A percentile compares a stretch with the other conserved stretches of the same genome.
Evolutionary conservation across 805 yeast species (phyloP).

Genomic region (Candida dajiaensis): DNA sequence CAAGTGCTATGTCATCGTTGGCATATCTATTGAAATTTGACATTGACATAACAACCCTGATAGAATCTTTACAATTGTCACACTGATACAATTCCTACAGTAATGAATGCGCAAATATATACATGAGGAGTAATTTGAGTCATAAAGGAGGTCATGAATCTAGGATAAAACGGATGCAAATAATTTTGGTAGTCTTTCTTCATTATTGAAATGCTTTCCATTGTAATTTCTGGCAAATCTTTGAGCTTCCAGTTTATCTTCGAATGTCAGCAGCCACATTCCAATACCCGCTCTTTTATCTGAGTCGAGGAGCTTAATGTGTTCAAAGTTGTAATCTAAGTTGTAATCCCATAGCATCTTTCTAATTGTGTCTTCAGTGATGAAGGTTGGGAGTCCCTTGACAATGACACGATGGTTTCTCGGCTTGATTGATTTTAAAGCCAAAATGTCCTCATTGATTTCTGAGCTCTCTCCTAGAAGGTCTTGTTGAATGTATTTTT

Average conservation of each 20-base stretch:
- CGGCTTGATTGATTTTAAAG: not conserved
- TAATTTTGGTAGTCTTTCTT: constrained; percentile 23
- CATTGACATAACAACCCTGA: not conserved
- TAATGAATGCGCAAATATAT: too few relatives aligned
- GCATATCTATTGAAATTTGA: too few relatives aligned
- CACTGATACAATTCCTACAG: not conserved
- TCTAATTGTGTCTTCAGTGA: constrained; percentile 31
- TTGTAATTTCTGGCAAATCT: constrained; percentile 49
- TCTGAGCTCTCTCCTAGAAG: not conserved
- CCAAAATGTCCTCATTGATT: constrained; percentile 1
- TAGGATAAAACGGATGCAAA: constrained; percentile 23
- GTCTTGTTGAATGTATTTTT: not conserved
- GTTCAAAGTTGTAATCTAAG: constrained; percentile 25
- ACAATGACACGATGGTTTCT: constrained; percentile 32
- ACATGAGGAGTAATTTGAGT: not conserved
- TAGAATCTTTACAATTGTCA: not conserved
- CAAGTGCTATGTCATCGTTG: not conserved
- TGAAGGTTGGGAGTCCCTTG: constrained; percentile 41
- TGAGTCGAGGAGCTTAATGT: constrained; percentile 8
- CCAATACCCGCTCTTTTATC: constrained; percentile 10
- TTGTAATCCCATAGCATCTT: constrained; percentile 45
- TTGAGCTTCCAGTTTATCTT: constrained; percentile 37
- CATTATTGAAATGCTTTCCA: constrained; percentile 33
- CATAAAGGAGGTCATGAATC: not conserved
- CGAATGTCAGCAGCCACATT: constrained; percentile 38